Base-by-base conservation (phyloP, 495 filamentous ascomycete species). In the Evansstolkia leycettana region DNA sequence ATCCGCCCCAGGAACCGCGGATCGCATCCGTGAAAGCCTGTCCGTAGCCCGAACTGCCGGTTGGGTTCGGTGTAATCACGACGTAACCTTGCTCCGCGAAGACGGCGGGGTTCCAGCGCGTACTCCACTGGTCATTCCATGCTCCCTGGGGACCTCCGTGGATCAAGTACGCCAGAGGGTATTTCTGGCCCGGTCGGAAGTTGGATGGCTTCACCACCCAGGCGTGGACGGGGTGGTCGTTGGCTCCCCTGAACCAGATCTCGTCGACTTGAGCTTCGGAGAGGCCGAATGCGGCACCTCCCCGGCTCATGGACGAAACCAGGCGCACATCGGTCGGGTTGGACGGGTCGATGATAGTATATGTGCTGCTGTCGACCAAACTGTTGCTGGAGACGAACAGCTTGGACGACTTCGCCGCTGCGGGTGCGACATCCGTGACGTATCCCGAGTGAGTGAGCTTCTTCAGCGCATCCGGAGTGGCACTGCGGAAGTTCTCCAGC, bases 21-120 rank as follows among this genome's bases (percentile, higher is more conserved):
- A 94, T 93, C 0, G 69, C 82, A 51, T 94, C 77, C 7, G 79
- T 76, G 37, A 88, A 76, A 2, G 64, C 64, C 58, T 88, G 84
- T 3, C 87, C 87, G 43, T 92, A 94, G 1, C 83, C 80, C 12
- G 84, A 89, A 41, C 75, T 82, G 7, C 87, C 87, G 0, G 85
- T 92, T 7, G 87, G 87, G 47, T 94, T 93, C 5, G 86, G 85
- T n/a, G 73, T 70, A 14, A 94, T 73, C 7, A 84, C 83, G 9
- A 94, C 75, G 42, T 92, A 94, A 9, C 87, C 88, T 50, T 92
- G 84, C 52, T 94, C 87, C 3, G 88, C 86, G 50, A 89, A 93
- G 3, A 92, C 70, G 5, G 83, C 84, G 0, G 83, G 85, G 42
- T 95, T 95, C 88, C 88, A 94, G 11, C 88, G 67, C 1, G 82